Percentiles rank a stretch among this genome's conserved stretches.
These are phyloP conservation scores for Populus pruinosa DNA, from an alignment of 345 rosid genomes.

Conservation along the genomic window DNA sequence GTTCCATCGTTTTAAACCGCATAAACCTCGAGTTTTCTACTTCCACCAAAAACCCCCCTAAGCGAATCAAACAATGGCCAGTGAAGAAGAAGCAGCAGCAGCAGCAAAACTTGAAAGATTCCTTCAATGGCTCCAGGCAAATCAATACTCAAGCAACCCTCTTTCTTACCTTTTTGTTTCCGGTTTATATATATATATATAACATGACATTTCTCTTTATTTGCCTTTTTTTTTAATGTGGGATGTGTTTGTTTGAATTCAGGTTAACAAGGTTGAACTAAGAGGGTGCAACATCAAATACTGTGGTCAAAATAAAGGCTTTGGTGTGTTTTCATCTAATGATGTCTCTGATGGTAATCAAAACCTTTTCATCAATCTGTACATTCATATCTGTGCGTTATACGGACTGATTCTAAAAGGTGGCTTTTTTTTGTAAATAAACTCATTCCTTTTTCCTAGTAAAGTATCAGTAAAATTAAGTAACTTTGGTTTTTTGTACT, in stretches of 20 bases:
- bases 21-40: neutral
- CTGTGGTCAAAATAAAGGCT: slow-evolving; percentile 60
- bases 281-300: slow-evolving; percentile 66
- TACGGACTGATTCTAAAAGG: neutral
- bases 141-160: neutral
- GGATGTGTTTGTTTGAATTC: neutral
- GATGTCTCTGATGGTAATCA: slow-evolving; percentile 45
- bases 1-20: too few species aligned
- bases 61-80: slow-evolving; percentile 31
- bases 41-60: too few species aligned
- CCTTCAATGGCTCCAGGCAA: slow-evolving; percentile 65
- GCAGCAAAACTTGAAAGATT: slow-evolving; percentile 47
- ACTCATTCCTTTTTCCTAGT: neutral
- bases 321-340: slow-evolving; percentile 55
- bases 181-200: neutral
- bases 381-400: neutral
- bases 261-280: slow-evolving; percentile 69
- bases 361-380: neutral
- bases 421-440: too few species aligned
- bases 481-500: too few species aligned
- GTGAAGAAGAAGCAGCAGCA: slow-evolving; percentile 20
- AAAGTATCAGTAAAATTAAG: too few species aligned
- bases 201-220: neutral
- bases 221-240: neutral
- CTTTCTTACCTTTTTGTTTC: neutral